Base-by-base conservation (phyloP, 768 basidiomycete genomes). In the Tulasnella sp. region DNA sequence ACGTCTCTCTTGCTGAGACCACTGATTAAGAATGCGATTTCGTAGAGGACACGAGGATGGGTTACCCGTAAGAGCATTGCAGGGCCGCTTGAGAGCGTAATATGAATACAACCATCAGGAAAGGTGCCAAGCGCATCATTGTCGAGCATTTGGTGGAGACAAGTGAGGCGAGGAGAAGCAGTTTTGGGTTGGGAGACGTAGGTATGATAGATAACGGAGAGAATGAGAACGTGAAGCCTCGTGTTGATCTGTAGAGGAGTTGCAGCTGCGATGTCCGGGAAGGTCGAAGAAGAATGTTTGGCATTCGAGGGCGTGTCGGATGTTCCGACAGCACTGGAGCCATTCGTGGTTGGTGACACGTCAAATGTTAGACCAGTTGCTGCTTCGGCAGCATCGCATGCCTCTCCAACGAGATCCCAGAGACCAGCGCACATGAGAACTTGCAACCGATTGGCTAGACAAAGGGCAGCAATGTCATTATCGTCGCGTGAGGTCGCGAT, bases 121-220 rank as follows among this genome's bases (percentile, higher is more conserved):
- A 73, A 71, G 49, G 69, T 66, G 60, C 76, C 80, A 11, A 65
- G 63, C 15, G 74, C 77, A 1, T 79, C 81, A 1, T 76, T 72
- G 65, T 89, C 88, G 52, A 89, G 75, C 26, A 86, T 69, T n/a
- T 77, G 74, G 67, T 90, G 87, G 1, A 90, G 68, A 47, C 74
- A 74, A 38, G 76, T 73, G 32, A 88, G 70, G 19, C 86, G 72
- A 7, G 72, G 68, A n/a, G 78, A 73, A 0, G 80, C 76, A 13
- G 74, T 71, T 17, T 72, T 67, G 4, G 78, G 73, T 53, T 74
- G 72, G 5, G 85, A 85, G 0, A 71, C 70, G 63, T 86, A 82
- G 0, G 84, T 85, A 64, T 80, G 75, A 65, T 78, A 85, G 21
- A 83, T 68, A 8, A 85, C 74, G 3, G 80, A 76, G 21, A 86